Evolutionary conservation across 2,329 filamentous ascomycete genomes (phyloP).

Genomic region (Fusarium solani-melongenae): DNA sequence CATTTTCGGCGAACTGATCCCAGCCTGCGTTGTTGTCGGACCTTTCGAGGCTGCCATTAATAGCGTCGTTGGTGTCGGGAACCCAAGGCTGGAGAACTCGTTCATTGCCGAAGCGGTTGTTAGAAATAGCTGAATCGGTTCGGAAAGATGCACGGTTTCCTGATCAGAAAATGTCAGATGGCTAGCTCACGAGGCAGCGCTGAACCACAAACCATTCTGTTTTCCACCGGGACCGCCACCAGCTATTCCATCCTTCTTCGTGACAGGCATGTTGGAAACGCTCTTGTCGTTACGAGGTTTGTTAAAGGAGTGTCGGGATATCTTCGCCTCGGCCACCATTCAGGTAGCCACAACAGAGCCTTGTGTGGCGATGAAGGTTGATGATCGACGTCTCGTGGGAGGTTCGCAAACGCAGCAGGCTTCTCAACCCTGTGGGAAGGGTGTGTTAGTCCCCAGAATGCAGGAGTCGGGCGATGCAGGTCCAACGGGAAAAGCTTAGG

Average conservation of each 20-base stretch:
- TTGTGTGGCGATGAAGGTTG: conserved; percentile 29
- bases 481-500: background rate
- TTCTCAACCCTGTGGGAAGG: conserved; percentile 17
- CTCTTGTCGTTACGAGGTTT: conserved; percentile 37
- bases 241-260: conserved; percentile 53
- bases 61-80: conserved; percentile 68
- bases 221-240: conserved; percentile 46
- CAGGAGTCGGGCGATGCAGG: background rate
- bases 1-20: conserved; percentile 96
- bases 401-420: conserved; percentile 28
- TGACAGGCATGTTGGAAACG: conserved; percentile 49
- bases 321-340: conserved; percentile 40
- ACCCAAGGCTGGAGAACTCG: conserved; percentile 86
- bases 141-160: conserved; percentile 78
- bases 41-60: conserved; percentile 79
- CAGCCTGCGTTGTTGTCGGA: conserved; percentile 66
- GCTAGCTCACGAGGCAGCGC: background rate
- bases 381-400: conserved; percentile 19
- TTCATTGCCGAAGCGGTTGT: conserved; percentile 74
- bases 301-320: conserved; percentile 38
- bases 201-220: conserved; percentile 51
- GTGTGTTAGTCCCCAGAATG: conserved; percentile 16
- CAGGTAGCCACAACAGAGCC: conserved; percentile 33
- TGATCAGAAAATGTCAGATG: conserved; percentile 49
- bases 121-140: conserved; percentile 90